Evolutionary conservation across 169 alveolate genomes (phyloP), one percentile per base, ranked within the genome.

Genomic region (Perkinsus chesapeaki): DNA sequence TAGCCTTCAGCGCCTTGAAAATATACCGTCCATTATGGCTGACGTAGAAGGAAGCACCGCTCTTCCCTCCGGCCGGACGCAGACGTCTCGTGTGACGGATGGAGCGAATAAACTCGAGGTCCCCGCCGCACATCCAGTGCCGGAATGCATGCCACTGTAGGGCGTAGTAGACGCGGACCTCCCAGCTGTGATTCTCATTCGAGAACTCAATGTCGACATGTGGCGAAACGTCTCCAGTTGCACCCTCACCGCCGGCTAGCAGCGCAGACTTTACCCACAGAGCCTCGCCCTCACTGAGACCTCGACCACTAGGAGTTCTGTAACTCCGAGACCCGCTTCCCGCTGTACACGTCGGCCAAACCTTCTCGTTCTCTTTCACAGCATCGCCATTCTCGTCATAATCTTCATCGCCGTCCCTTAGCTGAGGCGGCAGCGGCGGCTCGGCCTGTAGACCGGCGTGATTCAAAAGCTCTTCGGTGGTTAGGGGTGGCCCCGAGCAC

Each of bases 101-200:
- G 10, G 73, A 39, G 12, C 20, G 7, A 37, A 47, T 47, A 60
- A 91, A 91, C 39, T 39, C 39, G 31, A 7, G n/a, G 92, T 91
- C 92, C 20, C 37, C n/a, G 9, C 48, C 48, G 37, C 60, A 37
- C 92, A 91, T 39, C 36, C 20, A 91, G 34, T 91, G 92, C 72
- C 92, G 43, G 38, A 91, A 38, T 31, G 39, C 72, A 37, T 91
- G 92, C 38, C 39, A 91, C 19, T 9, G 39, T 27, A 19, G 72
- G 10, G 92, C 92, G 92, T 91, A 47, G 48, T 91, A 91, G 72
- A 38, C 39, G 0, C 39, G 39, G 39, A 91, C 92, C 60, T 91
- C 92, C 72, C 39, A 91, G 39, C 39, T 31, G 91, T 73, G 91
- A 39, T 73, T 73, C 39, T 73, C 91, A 73, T 73, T 73, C 31